phyloP scores from a whole-genome alignment of 2,329 filamentous ascomycete genomes.

The Anisogramma anomala region DNA sequence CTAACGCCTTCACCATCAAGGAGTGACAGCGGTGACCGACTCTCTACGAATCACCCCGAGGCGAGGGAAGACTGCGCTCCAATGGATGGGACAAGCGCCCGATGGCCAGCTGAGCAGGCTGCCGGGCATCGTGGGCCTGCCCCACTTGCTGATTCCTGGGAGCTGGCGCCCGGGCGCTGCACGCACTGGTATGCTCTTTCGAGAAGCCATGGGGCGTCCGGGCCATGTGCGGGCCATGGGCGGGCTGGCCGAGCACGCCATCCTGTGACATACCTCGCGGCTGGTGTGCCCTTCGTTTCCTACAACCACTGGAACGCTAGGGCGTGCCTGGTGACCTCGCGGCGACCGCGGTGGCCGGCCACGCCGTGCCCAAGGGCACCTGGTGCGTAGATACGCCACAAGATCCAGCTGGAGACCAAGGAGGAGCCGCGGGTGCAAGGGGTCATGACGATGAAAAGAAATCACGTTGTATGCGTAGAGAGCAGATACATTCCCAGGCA shows the following conservation, averaged over 20 bases:
- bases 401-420: slow-evolving; percentile 5
- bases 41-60: slow-evolving; percentile 7
- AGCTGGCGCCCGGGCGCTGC: too few species aligned
- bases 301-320: too few species aligned
- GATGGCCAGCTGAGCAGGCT: slow-evolving; percentile 8
- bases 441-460: slow-evolving; percentile 11
- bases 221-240: slow-evolving; percentile 4
- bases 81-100: slow-evolving; percentile 7
- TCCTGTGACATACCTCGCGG: slow-evolving; percentile 8
- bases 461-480: too few species aligned
- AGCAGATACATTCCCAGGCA: too few species aligned
- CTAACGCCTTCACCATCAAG: not conserved
- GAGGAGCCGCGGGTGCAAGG: slow-evolving; percentile 9
- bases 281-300: too few species aligned
- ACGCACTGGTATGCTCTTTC: slow-evolving; percentile 7
- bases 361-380: slow-evolving; percentile 9
- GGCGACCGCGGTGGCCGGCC: slow-evolving; percentile 3
- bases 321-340: too few species aligned
- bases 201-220: slow-evolving; percentile 9
- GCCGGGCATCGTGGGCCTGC: not conserved
- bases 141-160: too few species aligned
- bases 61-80: slow-evolving; percentile 7
- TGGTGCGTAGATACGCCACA: slow-evolving; percentile 20
- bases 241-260: slow-evolving; percentile 9
- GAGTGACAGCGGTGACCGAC: slow-evolving; percentile 1